A percentile compares a stretch with the other conserved stretches of the same genome.
These are phyloP conservation scores for Arthrobotrys iridis DNA, from an alignment of 2,329 filamentous ascomycete genomes.

Conservation along the genomic window DNA sequence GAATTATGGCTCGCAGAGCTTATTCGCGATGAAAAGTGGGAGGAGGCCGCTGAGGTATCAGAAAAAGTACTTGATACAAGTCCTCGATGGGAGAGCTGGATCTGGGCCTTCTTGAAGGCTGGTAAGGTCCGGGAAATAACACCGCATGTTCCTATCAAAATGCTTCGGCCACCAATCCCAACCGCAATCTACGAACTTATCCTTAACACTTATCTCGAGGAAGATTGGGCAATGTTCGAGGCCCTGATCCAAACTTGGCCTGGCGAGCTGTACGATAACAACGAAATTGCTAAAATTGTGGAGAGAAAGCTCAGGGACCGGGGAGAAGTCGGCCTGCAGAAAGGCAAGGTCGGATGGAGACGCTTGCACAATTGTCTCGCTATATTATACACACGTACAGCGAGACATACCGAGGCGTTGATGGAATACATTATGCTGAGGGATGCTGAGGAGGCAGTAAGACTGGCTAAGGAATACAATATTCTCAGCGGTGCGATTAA, in stretches of 20 bases:
- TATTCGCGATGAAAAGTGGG: conserved; percentile 78
- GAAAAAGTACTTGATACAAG: conserved; percentile 83
- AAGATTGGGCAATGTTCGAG: conserved; percentile 77
- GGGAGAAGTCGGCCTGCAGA: conserved; percentile 80
- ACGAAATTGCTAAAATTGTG: conserved; percentile 78
- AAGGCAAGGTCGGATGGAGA: conserved; percentile 81
- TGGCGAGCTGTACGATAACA: conserved; percentile 60
- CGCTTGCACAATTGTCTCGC: conserved; percentile 88
- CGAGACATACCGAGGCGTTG: conserved; percentile 83
- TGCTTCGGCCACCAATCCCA: conserved; percentile 81
- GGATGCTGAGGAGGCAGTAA: conserved; percentile 88
- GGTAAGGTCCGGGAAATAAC: conserved; percentile 90
- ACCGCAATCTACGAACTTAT: conserved; percentile 87
- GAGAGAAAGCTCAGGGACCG: conserved; percentile 82
- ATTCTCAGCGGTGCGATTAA: conserved; percentile 82
- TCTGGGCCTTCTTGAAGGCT: conserved; percentile 87
- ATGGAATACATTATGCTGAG: conserved; percentile 89
- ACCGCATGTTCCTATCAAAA: conserved; percentile 78
- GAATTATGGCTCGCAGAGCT: conserved; percentile 93
- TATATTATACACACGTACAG: conserved; percentile 82
- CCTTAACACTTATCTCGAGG: conserved; percentile 85
- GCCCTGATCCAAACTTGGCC: conserved; percentile 86
- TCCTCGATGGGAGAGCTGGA: conserved; percentile 92
- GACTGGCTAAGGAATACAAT: conserved; percentile 84
- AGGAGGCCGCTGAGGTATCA: conserved; percentile 78